These are phyloP conservation scores for Tuber melanosporum DNA, from an alignment of 495 filamentous ascomycete species.

Conservation along the genomic window DNA sequence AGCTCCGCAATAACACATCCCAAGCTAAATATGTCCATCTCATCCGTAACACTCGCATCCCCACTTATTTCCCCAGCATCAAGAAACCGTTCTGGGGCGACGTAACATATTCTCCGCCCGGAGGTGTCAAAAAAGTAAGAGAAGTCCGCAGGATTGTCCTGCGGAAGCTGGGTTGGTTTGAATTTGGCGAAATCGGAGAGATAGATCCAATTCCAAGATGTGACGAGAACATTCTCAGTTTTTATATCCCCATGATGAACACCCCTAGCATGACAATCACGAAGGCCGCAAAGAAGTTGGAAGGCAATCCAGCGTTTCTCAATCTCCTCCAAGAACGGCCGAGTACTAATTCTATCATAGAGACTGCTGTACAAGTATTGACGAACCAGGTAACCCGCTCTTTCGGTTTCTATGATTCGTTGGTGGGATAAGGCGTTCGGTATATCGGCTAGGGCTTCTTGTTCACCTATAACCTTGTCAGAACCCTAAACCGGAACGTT, in stretches of 20 bases:
- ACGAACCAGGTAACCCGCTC: slow-evolving; percentile 87
- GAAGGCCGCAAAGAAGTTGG: slow-evolving; percentile 84
- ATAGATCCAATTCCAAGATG: slow-evolving; percentile 99
- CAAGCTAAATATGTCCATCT: slow-evolving; percentile 97
- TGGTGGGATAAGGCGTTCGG: slow-evolving; percentile 90
- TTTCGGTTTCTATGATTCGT: slow-evolving; percentile 79
- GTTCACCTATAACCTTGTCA: slow-evolving; percentile 57
- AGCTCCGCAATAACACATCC: slow-evolving; percentile 97
- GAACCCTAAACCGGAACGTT: slow-evolving; percentile 13
- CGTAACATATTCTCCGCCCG: slow-evolving; percentile 85
- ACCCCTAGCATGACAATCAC: slow-evolving; percentile 85
- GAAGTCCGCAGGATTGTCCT: slow-evolving; percentile 95
- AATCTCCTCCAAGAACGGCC: slow-evolving; percentile 94
- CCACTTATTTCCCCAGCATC: slow-evolving; percentile 56
- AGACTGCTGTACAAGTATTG: slow-evolving; percentile 94
- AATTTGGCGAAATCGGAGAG: slow-evolving; percentile 94
- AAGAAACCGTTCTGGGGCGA: slow-evolving; percentile 89
- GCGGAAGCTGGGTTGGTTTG: slow-evolving; percentile 89
- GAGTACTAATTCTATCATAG: slow-evolving; percentile 92
- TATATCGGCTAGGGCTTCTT: slow-evolving; percentile 68
- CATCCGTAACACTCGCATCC: slow-evolving; percentile 71
- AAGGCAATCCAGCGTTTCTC: slow-evolving; percentile 99
- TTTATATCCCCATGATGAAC: slow-evolving; percentile 98
- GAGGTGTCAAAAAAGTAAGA: slow-evolving; percentile 97
- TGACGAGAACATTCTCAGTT: slow-evolving; percentile 91